Evolutionary conservation across 306 rosid species (phyloP).

Genomic region (Amphicarpaea edgeworthii): DNA sequence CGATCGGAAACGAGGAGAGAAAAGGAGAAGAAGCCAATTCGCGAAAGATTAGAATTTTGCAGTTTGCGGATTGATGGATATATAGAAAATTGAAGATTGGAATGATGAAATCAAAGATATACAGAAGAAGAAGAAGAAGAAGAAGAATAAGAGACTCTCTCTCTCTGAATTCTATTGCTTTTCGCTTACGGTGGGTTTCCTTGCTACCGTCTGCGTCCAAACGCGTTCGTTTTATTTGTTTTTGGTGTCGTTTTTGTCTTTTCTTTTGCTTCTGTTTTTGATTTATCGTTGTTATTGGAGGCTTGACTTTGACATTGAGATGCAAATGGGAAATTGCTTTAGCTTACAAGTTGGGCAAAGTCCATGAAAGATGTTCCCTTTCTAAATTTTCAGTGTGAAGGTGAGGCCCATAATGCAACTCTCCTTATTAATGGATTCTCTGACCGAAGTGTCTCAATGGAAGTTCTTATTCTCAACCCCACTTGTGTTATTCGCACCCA

Average conservation of each 20-base stretch:
- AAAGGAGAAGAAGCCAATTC: slow-evolving; percentile 38
- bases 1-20: slow-evolving; percentile 48
- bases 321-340: slow-evolving; percentile 38
- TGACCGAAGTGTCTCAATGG: no score
- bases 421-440: no score
- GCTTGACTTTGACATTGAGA: slow-evolving; percentile 35
- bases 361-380: no score
- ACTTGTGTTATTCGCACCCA: no score
- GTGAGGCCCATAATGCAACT: no score
- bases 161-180: slow-evolving; percentile 36
- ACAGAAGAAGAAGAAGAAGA: no score
- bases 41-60: slow-evolving; percentile 9
- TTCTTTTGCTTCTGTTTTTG: background rate
- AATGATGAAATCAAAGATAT: slow-evolving; percentile 32
- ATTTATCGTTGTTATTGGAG: slow-evolving; percentile 16
- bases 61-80: background rate
- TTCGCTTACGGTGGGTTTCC: slow-evolving; percentile 49
- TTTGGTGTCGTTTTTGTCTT: slow-evolving; percentile 16
- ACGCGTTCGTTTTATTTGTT: slow-evolving; percentile 43
- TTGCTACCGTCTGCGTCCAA: slow-evolving; percentile 35
- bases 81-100: slow-evolving; percentile 30
- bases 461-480: no score
- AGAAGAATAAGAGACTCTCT: slow-evolving; percentile 26
- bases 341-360: no score
- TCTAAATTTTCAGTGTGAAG: no score